These are phyloP conservation scores for Amanita brunnescens DNA, from an alignment of 768 basidiomycete species.

Conservation along the genomic window DNA sequence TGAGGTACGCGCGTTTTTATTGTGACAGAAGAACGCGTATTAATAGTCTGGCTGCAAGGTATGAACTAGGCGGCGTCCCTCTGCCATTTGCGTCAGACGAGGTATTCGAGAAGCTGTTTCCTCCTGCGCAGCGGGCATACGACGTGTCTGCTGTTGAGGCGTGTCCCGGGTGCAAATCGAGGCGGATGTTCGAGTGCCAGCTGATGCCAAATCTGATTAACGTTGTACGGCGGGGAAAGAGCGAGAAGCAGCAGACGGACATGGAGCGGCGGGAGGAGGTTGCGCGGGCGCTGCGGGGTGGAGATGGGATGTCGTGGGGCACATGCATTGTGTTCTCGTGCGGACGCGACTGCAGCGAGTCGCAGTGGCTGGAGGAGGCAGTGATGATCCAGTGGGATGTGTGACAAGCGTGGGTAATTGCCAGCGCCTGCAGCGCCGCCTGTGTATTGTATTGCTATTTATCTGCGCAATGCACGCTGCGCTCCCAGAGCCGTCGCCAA, in stretches of 20 bases:
- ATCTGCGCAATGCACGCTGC: background rate
- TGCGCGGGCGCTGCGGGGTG: background rate
- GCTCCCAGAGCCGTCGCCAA: conserved; percentile 16
- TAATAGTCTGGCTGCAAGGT: conserved; percentile 36
- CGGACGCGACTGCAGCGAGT: conserved; percentile 61
- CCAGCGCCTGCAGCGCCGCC: no score
- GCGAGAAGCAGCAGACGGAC: conserved; percentile 8
- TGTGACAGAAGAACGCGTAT: background rate
- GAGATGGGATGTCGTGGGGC: conserved; percentile 84
- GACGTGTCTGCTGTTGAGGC: conserved; percentile 42
- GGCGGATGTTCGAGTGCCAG: conserved; percentile 85
- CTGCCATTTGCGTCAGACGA: conserved; percentile 79
- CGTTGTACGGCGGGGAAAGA: conserved; percentile 31
- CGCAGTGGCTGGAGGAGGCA: conserved; percentile 75
- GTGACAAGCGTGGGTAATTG: no score
- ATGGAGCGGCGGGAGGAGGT: no score
- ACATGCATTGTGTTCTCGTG: conserved; percentile 88
- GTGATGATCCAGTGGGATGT: conserved; percentile 72
- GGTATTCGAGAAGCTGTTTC: conserved; percentile 69
- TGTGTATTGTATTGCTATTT: background rate
- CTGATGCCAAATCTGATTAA: conserved; percentile 93
- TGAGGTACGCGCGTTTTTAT: conserved; percentile 49
- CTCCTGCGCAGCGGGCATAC: conserved; percentile 47
- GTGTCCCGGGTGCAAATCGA: conserved; percentile 60
- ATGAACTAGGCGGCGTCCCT: conserved; percentile 80